Conservation (phyloP, 139 green algal genomes). For the Desmodesmus armatus region DNA sequence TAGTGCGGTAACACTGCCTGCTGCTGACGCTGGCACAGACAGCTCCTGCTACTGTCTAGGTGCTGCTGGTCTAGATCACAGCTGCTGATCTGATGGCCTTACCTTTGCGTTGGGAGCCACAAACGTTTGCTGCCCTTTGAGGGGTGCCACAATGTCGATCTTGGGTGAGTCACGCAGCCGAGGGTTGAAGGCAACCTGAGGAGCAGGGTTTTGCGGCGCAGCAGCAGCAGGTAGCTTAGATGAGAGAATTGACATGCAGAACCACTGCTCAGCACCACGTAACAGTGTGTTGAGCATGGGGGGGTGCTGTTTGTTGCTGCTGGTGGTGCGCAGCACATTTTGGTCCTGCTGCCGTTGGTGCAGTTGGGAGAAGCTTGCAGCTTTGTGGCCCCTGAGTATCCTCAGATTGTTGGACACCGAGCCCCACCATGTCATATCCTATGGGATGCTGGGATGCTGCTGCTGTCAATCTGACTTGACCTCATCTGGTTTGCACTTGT, state of each 20-base stretch:
- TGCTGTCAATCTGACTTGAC: not conserved
- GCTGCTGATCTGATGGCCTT: no score
- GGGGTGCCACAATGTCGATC: conserved; percentile 56
- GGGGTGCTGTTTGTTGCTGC: not conserved
- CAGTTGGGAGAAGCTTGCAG: no score
- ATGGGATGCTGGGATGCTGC: not conserved
- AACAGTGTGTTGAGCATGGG: not conserved
- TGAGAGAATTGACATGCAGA: not conserved
- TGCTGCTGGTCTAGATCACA: no score
- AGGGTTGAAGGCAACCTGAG: conserved; percentile 15
- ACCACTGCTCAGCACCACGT: not conserved
- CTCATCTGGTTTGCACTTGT: not conserved
- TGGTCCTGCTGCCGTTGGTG: not conserved
- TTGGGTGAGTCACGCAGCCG: not conserved
- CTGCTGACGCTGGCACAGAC: no score
- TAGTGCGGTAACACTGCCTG: no score
- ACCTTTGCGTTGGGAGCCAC: conserved; percentile 89
- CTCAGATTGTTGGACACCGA: no score
- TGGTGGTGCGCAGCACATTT: not conserved
- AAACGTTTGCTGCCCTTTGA: conserved; percentile 75
- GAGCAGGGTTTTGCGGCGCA: not conserved
- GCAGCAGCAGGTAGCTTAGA: not conserved
- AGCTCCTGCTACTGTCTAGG: no score
- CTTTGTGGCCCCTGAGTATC: no score
- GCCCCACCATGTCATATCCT: no score